These are phyloP conservation scores for Amoeboradix gromovi DNA, from an alignment of 371 early-diverging fungal species.

Conservation along the genomic window DNA sequence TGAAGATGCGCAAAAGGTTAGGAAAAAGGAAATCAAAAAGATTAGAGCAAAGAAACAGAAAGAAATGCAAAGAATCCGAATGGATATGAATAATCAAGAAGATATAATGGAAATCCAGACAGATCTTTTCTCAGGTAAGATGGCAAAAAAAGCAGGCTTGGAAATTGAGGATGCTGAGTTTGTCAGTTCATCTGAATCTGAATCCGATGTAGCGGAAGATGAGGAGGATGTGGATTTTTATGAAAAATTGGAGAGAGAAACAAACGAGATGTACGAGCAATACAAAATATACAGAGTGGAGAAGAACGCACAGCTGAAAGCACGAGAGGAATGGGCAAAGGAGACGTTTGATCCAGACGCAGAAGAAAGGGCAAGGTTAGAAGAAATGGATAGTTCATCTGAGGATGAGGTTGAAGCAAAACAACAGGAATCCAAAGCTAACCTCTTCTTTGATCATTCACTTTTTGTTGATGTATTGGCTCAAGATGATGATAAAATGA, in stretches of 20 bases:
- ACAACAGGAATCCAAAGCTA: neutral
- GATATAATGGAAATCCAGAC: constrained; percentile 1
- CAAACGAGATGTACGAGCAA: neutral
- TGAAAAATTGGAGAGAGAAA: neutral
- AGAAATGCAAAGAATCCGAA: constrained; percentile 44
- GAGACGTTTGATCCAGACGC: constrained; percentile 4
- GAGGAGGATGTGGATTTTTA: neutral
- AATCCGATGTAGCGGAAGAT: constrained; percentile 1
- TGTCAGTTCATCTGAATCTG: constrained; percentile 7
- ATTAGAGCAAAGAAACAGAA: constrained; percentile 23
- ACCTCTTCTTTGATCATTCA: neutral
- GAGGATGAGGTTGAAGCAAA: neutral
- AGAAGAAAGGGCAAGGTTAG: neutral
- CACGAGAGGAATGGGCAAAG: constrained; percentile 8
- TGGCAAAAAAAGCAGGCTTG: constrained; percentile 1
- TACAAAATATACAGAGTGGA: neutral
- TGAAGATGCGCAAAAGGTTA: constrained; percentile 4
- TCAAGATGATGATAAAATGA: neutral
- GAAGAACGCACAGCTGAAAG: constrained; percentile 6
- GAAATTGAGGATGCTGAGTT: neutral
- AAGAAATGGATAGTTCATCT: neutral
- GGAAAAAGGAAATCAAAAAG: constrained; percentile 17
- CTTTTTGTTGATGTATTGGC: neutral
- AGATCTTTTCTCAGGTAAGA: neutral
- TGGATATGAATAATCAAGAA: constrained; percentile 41